These are phyloP conservation scores for Fomitopsis serialis DNA, from an alignment of 768 basidiomycete genomes.

Conservation along the genomic window DNA sequence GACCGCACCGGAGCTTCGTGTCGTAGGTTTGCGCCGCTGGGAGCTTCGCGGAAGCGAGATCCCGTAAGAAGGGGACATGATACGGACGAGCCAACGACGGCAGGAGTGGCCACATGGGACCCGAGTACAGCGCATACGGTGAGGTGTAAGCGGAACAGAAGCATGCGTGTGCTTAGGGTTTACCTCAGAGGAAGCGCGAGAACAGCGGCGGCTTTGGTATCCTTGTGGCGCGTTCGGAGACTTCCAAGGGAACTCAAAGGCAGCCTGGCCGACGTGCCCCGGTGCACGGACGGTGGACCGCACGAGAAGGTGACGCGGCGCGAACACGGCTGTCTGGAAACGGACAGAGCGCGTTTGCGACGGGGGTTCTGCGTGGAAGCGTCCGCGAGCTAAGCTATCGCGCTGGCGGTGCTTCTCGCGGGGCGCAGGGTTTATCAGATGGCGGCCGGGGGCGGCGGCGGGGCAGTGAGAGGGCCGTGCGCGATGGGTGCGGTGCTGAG, in stretches of 20 bases:
- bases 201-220: not conserved
- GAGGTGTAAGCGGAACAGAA: not conserved
- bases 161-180: not conserved
- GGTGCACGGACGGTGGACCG: not conserved
- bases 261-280: not conserved
- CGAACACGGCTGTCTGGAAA: not conserved
- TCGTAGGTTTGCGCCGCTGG: not conserved
- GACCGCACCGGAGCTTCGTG: too few relatives aligned
- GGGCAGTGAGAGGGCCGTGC: not conserved
- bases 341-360: not conserved
- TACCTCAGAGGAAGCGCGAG: not conserved
- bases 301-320: not conserved
- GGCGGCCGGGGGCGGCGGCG: not conserved
- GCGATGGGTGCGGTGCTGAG: not conserved
- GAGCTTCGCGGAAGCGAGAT: not conserved
- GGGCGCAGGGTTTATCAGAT: conserved; percentile 1
- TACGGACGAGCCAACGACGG: not conserved
- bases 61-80: too few relatives aligned
- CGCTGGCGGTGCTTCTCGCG: not conserved
- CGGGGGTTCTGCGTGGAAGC: not conserved
- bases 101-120: not conserved
- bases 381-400: not conserved
- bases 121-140: not conserved
- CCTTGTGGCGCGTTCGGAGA: not conserved
- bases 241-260: not conserved